Evolutionary conservation across 345 rosid species (phyloP).

Genomic region (Moringa oleifera): DNA sequence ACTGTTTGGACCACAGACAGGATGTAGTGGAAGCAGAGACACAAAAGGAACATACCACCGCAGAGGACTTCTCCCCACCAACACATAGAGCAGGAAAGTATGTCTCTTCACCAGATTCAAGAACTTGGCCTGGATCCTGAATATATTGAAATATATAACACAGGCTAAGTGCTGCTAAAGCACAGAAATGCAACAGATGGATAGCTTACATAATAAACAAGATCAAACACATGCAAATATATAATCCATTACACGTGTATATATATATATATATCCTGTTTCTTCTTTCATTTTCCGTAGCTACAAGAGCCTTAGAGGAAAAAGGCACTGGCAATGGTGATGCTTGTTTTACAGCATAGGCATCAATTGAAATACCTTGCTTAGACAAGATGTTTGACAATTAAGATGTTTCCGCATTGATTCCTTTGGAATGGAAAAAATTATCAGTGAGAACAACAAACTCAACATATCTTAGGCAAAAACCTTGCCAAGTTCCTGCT

Average conservation of each 20-base stretch:
- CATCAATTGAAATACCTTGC: background rate
- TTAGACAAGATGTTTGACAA: no score
- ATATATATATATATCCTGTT: no score
- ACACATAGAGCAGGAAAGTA: constrained; percentile 75
- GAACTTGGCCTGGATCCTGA: constrained; percentile 55
- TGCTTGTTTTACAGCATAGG: background rate
- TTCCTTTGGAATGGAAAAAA: no score
- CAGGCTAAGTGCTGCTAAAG: background rate
- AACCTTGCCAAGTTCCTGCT: no score
- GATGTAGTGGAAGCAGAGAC: no score
- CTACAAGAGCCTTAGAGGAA: background rate
- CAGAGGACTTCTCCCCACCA: constrained; percentile 55
- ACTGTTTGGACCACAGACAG: no score
- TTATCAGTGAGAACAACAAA: no score
- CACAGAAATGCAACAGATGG: background rate
- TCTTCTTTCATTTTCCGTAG: background rate
- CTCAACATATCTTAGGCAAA: no score
- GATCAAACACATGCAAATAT: no score
- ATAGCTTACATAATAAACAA: no score
- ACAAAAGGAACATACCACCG: constrained; percentile 54
- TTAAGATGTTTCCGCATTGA: no score
- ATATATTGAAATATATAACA: constrained; percentile 17
- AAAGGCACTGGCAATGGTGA: background rate
- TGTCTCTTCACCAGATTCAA: constrained; percentile 84
- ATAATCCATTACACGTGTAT: no score